Conservation (phyloP, 257 asterid species). For the Solanum neorickii region DNA sequence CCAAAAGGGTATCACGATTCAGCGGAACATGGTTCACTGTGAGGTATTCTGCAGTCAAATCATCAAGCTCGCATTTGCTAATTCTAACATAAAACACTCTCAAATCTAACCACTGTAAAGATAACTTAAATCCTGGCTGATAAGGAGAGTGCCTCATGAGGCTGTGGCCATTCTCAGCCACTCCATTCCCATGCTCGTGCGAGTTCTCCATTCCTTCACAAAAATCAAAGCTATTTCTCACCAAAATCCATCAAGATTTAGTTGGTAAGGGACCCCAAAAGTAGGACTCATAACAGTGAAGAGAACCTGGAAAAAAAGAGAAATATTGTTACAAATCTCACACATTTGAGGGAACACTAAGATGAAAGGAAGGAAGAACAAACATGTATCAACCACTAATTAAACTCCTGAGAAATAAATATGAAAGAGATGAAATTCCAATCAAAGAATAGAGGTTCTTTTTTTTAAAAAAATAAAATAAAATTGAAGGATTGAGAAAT, state of each 20-base stretch:
- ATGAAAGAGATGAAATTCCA: not conserved
- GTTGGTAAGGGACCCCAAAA: not conserved
- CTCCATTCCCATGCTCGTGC: conserved; percentile 17
- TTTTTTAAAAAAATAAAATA: too few species aligned
- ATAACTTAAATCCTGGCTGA: conserved; percentile 14
- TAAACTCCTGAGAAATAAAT: not conserved
- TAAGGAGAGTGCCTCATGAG: conserved; percentile 8
- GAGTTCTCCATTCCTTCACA: conserved; percentile 27
- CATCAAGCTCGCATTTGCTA: conserved; percentile 51
- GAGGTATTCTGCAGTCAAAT: conserved; percentile 39
- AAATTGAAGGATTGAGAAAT: too few species aligned
- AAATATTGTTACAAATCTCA: conserved; percentile 1
- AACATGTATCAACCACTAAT: not conserved
- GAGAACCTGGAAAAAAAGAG: conserved; percentile 17
- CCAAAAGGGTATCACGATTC: conserved; percentile 48
- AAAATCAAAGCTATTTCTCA: conserved; percentile 9
- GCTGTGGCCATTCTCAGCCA: conserved; percentile 24
- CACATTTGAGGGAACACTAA: conserved; percentile 12
- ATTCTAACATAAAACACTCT: conserved; percentile 57
- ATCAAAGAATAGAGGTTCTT: not conserved
- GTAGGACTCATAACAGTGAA: not conserved
- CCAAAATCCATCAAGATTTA: conserved; percentile 22
- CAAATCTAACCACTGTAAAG: conserved; percentile 59
- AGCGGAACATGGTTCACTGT: conserved; percentile 53
- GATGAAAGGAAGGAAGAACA: not conserved